phyloP scores from a whole-genome alignment of 1,284 basidiomycete genomes.

The Stereum hirsutum region DNA sequence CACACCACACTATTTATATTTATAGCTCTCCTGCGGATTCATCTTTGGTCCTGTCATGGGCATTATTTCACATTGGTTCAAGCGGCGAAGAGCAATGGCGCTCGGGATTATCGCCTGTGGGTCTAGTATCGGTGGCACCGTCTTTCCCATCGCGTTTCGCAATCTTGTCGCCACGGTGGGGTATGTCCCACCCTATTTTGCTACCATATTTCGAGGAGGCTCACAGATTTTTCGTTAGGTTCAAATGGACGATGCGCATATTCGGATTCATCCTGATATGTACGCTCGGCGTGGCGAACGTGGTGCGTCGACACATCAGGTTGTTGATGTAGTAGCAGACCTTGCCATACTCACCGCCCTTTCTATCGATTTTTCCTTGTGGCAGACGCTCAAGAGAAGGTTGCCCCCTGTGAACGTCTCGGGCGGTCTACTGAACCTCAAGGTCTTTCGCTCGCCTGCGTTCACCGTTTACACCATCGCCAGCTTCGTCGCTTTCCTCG shows the following conservation, averaged over 20 bases:
- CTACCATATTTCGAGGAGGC: no score
- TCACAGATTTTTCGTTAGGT: slow-evolving; percentile 34
- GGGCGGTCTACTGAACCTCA: slow-evolving; percentile 41
- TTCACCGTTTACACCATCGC: slow-evolving; percentile 36
- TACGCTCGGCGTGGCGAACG: slow-evolving; percentile 31
- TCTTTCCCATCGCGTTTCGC: slow-evolving; percentile 32
- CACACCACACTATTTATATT: no score
- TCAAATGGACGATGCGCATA: slow-evolving; percentile 54
- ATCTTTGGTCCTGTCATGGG: slow-evolving; percentile 36
- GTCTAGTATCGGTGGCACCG: slow-evolving; percentile 32
- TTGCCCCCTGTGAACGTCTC: slow-evolving; percentile 36
- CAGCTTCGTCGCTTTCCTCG: slow-evolving; percentile 40
- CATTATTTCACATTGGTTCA: slow-evolving; percentile 41
- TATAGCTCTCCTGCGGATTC: slow-evolving; percentile 23
- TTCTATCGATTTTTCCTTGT: not conserved
- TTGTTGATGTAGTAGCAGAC: no score
- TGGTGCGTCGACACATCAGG: slow-evolving; percentile 16
- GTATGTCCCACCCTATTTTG: slow-evolving; percentile 12
- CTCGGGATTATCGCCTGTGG: slow-evolving; percentile 33
- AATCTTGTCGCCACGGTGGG: slow-evolving; percentile 29
- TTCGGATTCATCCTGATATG: slow-evolving; percentile 43
- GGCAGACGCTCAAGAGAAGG: slow-evolving; percentile 36
- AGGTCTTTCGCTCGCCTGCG: slow-evolving; percentile 35
- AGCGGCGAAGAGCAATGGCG: slow-evolving; percentile 28
- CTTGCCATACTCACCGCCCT: no score